Evolutionary conservation across 371 early-diverging fungal species (phyloP), one percentile per base, ranked within the genome.

Genomic region (Actinomucor elegans): DNA sequence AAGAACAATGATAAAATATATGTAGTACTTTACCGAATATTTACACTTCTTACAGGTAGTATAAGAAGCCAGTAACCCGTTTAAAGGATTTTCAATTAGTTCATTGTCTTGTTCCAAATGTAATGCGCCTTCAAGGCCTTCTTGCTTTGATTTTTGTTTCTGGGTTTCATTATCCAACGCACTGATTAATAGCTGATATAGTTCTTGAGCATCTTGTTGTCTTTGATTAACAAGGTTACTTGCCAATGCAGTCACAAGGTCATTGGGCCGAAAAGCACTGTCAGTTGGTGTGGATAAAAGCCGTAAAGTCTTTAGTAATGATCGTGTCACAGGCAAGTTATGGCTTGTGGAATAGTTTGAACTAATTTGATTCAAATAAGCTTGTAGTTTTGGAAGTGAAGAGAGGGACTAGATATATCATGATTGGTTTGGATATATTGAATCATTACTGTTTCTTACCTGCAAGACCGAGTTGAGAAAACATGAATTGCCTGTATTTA

Each of bases 201-300:
- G 76, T 62, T 96, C 96, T 61, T 96, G 96, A 2, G 96, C 96
- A 62, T 96, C 96, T 75, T 95, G 88, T 50, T 92, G 92, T 55
- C 86, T 85, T 52, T 76, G 80, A 57, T 87, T 86, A 55, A 80
- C 75, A 15, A 88, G 57, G 33, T 48, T 35, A 0, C n/a, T 36
- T 10, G 47, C 38, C 42, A 77, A 33, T 23, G 67, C 60, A 0
- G 50, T 41, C 0, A 74, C 66, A 26, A 77, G 48, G 9, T 67
- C 73, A 4, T 27, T 53, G 0, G 78, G 75, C 18, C 58, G 46
- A 37, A 77, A 72, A n/a, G 67, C 37, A 0, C 52, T 37, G 4
- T 63, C 52, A 8, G 63, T 35, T 14, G 79, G 71, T 24, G 35
- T 46, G 0, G 61, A 59, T 15, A 78, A 45, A 4, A 64, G 33